Percentiles rank a stretch among this genome's conserved stretches.
These are phyloP conservation scores for Grosmannia huntii DNA, from an alignment of 2,329 filamentous ascomycete species.

Conservation along the genomic window DNA sequence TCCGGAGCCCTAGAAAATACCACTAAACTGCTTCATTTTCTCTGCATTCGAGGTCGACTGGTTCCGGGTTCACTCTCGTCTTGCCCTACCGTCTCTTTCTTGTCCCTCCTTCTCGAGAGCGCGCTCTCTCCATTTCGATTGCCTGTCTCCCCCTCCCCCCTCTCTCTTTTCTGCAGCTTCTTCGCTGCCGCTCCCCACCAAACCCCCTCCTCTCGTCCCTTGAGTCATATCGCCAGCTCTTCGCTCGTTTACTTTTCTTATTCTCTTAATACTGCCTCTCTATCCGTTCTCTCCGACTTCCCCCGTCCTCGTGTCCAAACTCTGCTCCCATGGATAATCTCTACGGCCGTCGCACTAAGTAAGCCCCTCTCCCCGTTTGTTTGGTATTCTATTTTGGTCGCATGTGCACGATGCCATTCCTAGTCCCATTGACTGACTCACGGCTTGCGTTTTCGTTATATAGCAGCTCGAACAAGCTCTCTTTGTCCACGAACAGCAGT, in stretches of 20 bases:
- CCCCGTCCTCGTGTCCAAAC: neutral
- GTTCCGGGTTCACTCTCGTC: neutral
- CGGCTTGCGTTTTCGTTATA: constrained; percentile 4
- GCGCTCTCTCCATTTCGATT: neutral
- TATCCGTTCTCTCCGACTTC: neutral
- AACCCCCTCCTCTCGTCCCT: neutral
- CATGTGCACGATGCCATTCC: constrained; percentile 4
- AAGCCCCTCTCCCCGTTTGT: constrained; percentile 20
- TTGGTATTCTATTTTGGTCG: constrained; percentile 6
- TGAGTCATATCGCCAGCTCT: neutral
- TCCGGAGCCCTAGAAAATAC: neutral
- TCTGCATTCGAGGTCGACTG: neutral
- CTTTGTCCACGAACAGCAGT: constrained; percentile 51
- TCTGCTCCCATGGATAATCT: constrained; percentile 44
- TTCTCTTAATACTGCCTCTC: neutral
- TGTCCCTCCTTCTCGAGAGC: neutral
- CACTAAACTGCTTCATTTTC: neutral
- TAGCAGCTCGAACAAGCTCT: constrained; percentile 73
- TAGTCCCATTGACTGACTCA: neutral
- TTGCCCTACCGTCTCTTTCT: neutral
- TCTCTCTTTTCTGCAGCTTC: neutral
- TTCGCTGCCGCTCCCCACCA: neutral
- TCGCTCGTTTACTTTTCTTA: neutral
- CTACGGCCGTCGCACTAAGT: constrained; percentile 81
- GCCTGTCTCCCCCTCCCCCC: neutral